Evolutionary conservation across 768 basidiomycete species (phyloP).

Genomic region (Udeniomyces megalosporus): DNA sequence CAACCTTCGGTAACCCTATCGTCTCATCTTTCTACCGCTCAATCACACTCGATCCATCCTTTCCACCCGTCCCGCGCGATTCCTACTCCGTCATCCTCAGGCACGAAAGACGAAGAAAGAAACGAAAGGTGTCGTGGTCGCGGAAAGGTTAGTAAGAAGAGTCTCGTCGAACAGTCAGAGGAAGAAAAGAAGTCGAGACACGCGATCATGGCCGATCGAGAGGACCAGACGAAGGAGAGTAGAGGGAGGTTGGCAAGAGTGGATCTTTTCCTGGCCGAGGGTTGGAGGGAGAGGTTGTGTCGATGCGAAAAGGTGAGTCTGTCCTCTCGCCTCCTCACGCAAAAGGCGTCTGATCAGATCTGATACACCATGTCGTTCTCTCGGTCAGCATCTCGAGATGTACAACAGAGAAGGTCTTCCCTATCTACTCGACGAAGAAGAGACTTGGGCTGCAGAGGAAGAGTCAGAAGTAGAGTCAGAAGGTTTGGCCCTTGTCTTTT

Average conservation of each 20-base stretch:
- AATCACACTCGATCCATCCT: not conserved
- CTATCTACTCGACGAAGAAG: conserved; percentile 1
- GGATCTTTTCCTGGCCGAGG: conserved; percentile 20
- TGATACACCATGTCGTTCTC: not conserved
- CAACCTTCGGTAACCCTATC: no score
- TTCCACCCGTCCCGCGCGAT: not conserved
- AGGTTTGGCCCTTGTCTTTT: no score
- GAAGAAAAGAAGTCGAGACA: conserved; percentile 1
- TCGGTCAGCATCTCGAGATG: not conserved
- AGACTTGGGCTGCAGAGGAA: not conserved
- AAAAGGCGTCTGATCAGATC: not conserved
- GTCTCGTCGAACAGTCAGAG: not conserved
- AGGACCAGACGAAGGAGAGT: not conserved
- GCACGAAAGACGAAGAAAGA: no score
- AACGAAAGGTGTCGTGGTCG: no score
- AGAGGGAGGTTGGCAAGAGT: not conserved
- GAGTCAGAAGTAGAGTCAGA: no score
- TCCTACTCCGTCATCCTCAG: no score
- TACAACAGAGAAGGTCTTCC: not conserved
- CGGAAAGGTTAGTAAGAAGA: no score
- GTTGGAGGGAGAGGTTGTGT: conserved; percentile 18
- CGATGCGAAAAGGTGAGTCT: conserved; percentile 17
- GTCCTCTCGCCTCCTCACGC: not conserved
- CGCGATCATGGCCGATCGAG: not conserved
- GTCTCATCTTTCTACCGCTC: not conserved